Evolutionary conservation across 1,139 yeast genomes (phyloP).

Genomic region (Magnusiomyces ingens): DNA sequence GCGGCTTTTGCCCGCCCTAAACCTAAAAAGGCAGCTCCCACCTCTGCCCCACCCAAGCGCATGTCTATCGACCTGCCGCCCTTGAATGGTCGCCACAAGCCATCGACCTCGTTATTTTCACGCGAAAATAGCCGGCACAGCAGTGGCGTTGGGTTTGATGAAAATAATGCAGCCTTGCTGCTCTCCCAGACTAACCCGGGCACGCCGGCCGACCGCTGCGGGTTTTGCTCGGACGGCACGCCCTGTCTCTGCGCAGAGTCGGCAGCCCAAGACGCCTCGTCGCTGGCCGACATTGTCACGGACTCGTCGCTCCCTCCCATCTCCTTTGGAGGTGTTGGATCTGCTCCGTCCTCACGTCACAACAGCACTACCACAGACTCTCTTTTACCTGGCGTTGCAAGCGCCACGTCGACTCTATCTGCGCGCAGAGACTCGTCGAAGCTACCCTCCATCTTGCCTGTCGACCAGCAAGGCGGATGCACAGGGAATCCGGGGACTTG

Average conservation of each 20-base stretch:
- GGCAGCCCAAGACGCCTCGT: slow-evolving; percentile 17
- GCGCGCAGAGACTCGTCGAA: not conserved
- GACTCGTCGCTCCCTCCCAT: slow-evolving; percentile 7
- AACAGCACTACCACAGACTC: not conserved
- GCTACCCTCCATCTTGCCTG: not conserved
- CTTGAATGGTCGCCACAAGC: slow-evolving; percentile 1
- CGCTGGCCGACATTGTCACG: slow-evolving; percentile 13
- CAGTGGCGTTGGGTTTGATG: slow-evolving; percentile 13
- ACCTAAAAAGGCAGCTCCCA: not conserved
- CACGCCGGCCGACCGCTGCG: slow-evolving; percentile 68
- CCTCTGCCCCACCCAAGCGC: not conserved
- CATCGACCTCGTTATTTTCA: slow-evolving; percentile 15
- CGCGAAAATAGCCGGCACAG: slow-evolving; percentile 5
- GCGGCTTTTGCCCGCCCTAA: slow-evolving; percentile 20
- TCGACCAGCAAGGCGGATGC: slow-evolving; percentile 42
- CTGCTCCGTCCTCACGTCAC: not conserved
- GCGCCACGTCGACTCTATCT: not conserved
- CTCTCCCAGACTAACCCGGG: slow-evolving; percentile 12
- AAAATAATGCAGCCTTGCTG: slow-evolving; percentile 9
- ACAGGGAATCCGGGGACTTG: slow-evolving; percentile 89
- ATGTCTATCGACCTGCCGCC: not conserved
- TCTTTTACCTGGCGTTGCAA: not conserved
- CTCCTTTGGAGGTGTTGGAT: not conserved
- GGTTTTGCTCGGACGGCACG: slow-evolving; percentile 86
- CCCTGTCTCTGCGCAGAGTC: slow-evolving; percentile 84